Evolutionary conservation across 345 rosid genomes (phyloP), one percentile per base, ranked within the genome.

Genomic region (Excoecaria cochinchinensis): DNA sequence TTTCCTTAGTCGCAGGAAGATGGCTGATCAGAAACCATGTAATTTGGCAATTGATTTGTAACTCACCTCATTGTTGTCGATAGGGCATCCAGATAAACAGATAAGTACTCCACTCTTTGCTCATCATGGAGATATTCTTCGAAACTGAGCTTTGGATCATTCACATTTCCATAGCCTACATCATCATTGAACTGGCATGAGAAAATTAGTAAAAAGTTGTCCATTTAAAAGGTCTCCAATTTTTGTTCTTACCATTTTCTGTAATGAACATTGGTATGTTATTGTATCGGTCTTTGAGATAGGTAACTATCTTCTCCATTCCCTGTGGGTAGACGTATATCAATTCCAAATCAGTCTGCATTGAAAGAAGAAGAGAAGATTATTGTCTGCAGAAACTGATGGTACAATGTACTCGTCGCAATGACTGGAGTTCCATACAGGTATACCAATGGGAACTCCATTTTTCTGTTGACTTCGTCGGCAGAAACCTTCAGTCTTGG

Each of bases 181-280:
- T 17, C 46, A 13, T 6, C 65, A 14, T 65, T 24, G 22, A 50
- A 48, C 5, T 50, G 31, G 24, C 39, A 4, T 59, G 24, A 59
- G 42, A 9, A 51, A 65, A 6, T 65, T 39, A 15, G 31, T 52
- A 5, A 51, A n/a, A 64, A 19, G 14, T 8, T 55, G 17, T 19
- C 13, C 6, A n/a, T 55, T 14, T 55, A 31, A 9, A n/a, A 55
- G 59, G 59, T 14, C 10, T 21, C 16, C 16, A 21, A 2, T 19
- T 56, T 25, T 47, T 3, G 7, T 19, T 44, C 83, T 78, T 50
- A 85, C 91, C 92, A 80, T 85, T 87, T 75, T 85, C 90, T 61
- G 89, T 85, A 8, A 89, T 82, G 81, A 75, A 80, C 87, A 89
- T 84, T 25, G 90, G 85, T 55, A 57, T 76, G 80, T 85, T 85